These are phyloP conservation scores for Salvia hispanica DNA, from an alignment of 257 asterid species.

Conservation along the genomic window DNA sequence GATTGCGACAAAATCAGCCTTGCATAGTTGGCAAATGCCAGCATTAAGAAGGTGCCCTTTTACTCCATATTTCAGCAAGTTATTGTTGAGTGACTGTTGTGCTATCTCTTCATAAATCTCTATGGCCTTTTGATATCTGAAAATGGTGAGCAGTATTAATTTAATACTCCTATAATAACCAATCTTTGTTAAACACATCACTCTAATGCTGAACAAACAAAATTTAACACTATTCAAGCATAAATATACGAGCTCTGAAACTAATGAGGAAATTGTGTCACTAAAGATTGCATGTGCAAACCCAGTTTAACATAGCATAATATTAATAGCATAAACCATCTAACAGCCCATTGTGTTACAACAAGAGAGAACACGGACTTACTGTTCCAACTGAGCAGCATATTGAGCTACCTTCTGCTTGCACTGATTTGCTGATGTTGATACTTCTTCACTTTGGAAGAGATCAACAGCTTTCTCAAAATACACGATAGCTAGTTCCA, in stretches of 20 bases:
- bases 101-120: slow-evolving; percentile 95
- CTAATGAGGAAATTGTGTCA: no score
- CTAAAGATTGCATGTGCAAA: no score
- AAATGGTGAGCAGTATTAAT: background rate
- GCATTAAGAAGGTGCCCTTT: slow-evolving; percentile 99
- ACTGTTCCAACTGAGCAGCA: slow-evolving; percentile 87
- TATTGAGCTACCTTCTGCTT: slow-evolving; percentile 88
- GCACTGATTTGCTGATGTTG: slow-evolving; percentile 91
- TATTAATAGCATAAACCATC: background rate
- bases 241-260: no score
- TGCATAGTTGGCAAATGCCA: slow-evolving; percentile 97
- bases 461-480: slow-evolving; percentile 92
- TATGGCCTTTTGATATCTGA: slow-evolving; percentile 81
- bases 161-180: no score
- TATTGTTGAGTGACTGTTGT: slow-evolving; percentile 75
- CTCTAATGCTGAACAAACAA: no score
- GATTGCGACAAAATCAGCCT: slow-evolving; percentile 90
- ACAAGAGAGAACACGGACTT: slow-evolving; percentile 37
- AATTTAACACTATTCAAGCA: no score
- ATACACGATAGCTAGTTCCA: slow-evolving; percentile 76
- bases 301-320: no score
- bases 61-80: slow-evolving; percentile 93
- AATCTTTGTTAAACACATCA: no score
- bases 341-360: no score
- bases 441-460: slow-evolving; percentile 80